A percentile compares a stretch with the other conserved stretches of the same genome.
Conservation (phyloP, 1,284 basidiomycete genomes). For the Cryptococcus deneoformans region DNA sequence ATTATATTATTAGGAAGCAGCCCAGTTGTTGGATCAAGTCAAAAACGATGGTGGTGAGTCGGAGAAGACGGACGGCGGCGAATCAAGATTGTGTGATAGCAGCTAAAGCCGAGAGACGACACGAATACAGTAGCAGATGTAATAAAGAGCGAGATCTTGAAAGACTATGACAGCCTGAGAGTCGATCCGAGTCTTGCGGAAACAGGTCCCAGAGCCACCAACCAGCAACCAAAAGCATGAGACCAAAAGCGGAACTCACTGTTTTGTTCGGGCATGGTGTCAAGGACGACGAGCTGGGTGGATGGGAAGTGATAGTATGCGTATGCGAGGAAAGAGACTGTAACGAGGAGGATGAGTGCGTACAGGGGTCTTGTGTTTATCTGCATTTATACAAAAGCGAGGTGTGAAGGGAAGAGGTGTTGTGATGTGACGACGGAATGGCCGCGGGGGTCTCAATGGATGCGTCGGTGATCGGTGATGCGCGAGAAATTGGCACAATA, state of each 20-base stretch:
- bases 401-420: background rate
- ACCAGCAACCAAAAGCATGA: background rate
- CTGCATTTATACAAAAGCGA: background rate
- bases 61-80: slow-evolving; percentile 5
- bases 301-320: background rate
- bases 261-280: slow-evolving; percentile 29
- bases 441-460: background rate
- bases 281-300: background rate
- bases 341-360: background rate
- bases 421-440: background rate
- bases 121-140: background rate
- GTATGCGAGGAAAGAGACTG: background rate
- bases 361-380: background rate
- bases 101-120: background rate
- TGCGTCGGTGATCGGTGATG: background rate
- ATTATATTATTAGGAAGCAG: background rate
- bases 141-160: background rate
- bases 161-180: background rate
- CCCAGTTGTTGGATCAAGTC: background rate
- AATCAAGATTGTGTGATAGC: no score
- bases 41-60: no score
- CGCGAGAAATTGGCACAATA: background rate
- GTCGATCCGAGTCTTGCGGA: slow-evolving; percentile 8
- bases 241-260: slow-evolving; percentile 13
- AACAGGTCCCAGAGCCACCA: background rate